Conservation (phyloP, 495 filamentous ascomycete genomes). For the Darksidea phi region DNA sequence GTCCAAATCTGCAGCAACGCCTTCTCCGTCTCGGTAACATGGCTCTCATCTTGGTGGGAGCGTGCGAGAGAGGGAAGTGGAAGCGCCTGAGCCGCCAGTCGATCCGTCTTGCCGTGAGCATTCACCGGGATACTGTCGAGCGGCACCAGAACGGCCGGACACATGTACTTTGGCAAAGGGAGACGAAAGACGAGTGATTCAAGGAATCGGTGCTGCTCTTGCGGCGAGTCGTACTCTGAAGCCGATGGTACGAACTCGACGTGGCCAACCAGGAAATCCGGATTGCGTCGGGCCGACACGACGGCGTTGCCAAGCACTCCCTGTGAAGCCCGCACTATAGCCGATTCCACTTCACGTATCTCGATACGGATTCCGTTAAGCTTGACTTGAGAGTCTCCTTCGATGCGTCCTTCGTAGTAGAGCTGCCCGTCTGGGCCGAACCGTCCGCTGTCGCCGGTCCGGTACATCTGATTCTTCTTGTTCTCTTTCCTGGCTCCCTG, state of each 20-base stretch:
- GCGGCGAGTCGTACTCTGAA: not conserved
- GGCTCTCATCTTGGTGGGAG: too few relatives aligned
- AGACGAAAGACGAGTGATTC: not conserved
- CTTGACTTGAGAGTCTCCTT: slow-evolving; percentile 83
- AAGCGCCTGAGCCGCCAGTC: too few relatives aligned
- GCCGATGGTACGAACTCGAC: slow-evolving; percentile 11
- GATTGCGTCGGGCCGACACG: not conserved
- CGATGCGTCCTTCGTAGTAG: not conserved
- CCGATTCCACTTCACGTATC: slow-evolving; percentile 76
- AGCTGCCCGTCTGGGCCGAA: not conserved
- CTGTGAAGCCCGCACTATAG: not conserved
- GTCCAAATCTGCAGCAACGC: too few relatives aligned
- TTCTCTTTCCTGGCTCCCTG: too few relatives aligned
- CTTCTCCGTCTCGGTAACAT: too few relatives aligned
- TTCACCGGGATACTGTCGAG: not conserved
- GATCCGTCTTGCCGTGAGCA: not conserved
- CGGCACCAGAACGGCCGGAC: not conserved
- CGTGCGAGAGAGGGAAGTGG: too few relatives aligned
- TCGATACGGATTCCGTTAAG: slow-evolving; percentile 93
- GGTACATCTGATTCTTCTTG: not conserved
- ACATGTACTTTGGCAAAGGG: slow-evolving; percentile 6
- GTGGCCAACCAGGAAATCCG: slow-evolving; percentile 1
- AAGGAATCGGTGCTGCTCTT: not conserved
- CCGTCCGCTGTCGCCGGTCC: slow-evolving; percentile 4
- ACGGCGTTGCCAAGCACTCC: slow-evolving; percentile 5